Conservation (phyloP, 2,329 filamentous ascomycete genomes). For the Monosporascus sp. region DNA sequence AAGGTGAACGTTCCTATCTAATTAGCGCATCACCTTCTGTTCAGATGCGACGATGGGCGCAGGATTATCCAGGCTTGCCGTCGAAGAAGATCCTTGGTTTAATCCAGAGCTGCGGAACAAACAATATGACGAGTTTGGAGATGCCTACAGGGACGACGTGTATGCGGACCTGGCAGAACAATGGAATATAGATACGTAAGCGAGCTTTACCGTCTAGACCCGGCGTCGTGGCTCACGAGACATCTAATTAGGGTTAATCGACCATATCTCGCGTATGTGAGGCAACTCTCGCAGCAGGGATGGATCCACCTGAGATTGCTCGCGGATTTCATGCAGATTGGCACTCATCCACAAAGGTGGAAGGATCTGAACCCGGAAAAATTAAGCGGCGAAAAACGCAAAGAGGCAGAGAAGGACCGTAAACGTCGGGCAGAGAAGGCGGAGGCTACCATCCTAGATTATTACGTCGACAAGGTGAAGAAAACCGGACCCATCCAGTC, state of each 20-base stretch:
- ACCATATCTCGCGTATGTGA: neutral
- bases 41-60: too few species aligned
- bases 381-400: neutral
- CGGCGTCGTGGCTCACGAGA: neutral
- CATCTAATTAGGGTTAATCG: neutral
- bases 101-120: neutral
- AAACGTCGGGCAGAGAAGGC: slow-evolving; percentile 4
- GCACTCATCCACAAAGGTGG: slow-evolving; percentile 13
- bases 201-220: neutral
- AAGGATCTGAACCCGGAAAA: neutral
- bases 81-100: neutral
- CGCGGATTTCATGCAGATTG: slow-evolving; percentile 16
- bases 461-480: neutral
- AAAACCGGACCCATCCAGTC: neutral
- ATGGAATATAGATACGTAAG: neutral
- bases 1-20: too few species aligned
- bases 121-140: neutral
- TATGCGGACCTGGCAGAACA: neutral
- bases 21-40: too few species aligned
- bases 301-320: slow-evolving; percentile 12
- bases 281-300: slow-evolving; percentile 6
- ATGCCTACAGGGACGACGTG: neutral
- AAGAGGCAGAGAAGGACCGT: neutral
- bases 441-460: slow-evolving; percentile 10
- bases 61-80: too few species aligned